Percentiles rank a stretch among this genome's conserved stretches.
These are phyloP conservation scores for Fusarium coffeatum DNA, from an alignment of 2,329 filamentous ascomycete species.

Conservation along the genomic window DNA sequence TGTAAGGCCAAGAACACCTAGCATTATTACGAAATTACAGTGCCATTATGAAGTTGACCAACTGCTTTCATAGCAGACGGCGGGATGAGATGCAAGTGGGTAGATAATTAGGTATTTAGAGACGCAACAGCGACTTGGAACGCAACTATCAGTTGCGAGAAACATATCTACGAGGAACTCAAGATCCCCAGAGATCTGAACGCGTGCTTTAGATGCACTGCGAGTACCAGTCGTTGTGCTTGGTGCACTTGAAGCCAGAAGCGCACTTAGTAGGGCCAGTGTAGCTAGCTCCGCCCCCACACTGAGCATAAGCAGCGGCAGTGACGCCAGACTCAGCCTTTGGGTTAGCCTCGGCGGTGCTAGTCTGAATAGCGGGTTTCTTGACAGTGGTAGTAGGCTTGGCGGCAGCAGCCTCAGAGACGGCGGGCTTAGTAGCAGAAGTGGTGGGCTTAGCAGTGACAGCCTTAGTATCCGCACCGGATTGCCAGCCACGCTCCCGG, in stretches of 20 bases:
- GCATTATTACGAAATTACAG: neutral
- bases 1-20: neutral
- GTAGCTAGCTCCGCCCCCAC: slow-evolving; percentile 41
- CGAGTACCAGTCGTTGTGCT: slow-evolving; percentile 44
- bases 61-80: neutral
- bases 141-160: neutral
- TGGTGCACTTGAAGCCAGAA: slow-evolving; percentile 36
- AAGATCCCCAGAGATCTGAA: neutral
- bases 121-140: neutral
- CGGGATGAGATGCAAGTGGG: neutral
- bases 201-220: slow-evolving; percentile 38
- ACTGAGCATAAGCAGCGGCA: slow-evolving; percentile 29
- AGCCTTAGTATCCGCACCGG: neutral
- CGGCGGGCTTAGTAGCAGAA: neutral
- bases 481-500: slow-evolving; percentile 47
- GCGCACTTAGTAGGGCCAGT: slow-evolving; percentile 42
- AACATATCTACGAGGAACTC: neutral
- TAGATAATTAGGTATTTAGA: neutral
- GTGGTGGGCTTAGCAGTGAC: neutral
- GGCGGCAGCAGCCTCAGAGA: neutral
- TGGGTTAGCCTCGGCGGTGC: neutral
- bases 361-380: neutral
- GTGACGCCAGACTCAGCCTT: neutral
- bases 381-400: neutral
- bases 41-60: neutral